phyloP scores from a whole-genome alignment of 768 basidiomycete species.

The Tulasnella calospora region DNA sequence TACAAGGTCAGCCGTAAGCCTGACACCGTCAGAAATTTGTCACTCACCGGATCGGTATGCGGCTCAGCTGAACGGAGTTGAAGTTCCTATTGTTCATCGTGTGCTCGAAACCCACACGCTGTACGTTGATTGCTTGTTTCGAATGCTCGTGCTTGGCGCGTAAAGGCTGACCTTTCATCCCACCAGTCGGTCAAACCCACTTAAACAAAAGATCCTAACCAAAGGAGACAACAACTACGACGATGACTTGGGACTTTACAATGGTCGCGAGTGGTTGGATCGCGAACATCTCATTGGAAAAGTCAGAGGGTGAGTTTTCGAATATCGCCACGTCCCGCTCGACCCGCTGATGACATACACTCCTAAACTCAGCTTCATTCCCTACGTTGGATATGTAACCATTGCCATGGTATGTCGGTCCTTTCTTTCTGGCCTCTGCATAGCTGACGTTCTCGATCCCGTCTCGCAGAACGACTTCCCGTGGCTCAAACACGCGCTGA shows the following conservation, averaged over 20 bases:
- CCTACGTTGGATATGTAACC: slow-evolving; percentile 93
- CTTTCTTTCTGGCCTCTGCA: slow-evolving; percentile 18
- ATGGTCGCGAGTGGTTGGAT: slow-evolving; percentile 82
- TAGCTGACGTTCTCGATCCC: neutral
- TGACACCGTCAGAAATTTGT: neutral
- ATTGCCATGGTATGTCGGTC: slow-evolving; percentile 77
- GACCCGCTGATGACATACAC: neutral
- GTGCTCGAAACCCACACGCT: slow-evolving; percentile 87
- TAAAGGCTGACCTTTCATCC: neutral
- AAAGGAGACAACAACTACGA: slow-evolving; percentile 95
- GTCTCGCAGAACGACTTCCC: slow-evolving; percentile 81
- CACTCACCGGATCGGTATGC: neutral
- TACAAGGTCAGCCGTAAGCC: slow-evolving; percentile 53
- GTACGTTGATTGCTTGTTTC: slow-evolving; percentile 31
- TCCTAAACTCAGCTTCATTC: slow-evolving; percentile 62
- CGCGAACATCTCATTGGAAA: slow-evolving; percentile 87
- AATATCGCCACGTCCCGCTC: neutral
- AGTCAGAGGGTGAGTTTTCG: slow-evolving; percentile 74
- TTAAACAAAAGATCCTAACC: slow-evolving; percentile 70
- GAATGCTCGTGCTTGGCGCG: neutral
- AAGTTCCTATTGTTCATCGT: slow-evolving; percentile 95
- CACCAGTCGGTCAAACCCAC: slow-evolving; percentile 4
- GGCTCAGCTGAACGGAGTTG: slow-evolving; percentile 65
- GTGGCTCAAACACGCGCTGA: slow-evolving; percentile 84
- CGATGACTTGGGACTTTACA: slow-evolving; percentile 85